These are phyloP conservation scores for Tremella fuciformis DNA, from an alignment of 768 basidiomycete genomes.

Conservation along the genomic window DNA sequence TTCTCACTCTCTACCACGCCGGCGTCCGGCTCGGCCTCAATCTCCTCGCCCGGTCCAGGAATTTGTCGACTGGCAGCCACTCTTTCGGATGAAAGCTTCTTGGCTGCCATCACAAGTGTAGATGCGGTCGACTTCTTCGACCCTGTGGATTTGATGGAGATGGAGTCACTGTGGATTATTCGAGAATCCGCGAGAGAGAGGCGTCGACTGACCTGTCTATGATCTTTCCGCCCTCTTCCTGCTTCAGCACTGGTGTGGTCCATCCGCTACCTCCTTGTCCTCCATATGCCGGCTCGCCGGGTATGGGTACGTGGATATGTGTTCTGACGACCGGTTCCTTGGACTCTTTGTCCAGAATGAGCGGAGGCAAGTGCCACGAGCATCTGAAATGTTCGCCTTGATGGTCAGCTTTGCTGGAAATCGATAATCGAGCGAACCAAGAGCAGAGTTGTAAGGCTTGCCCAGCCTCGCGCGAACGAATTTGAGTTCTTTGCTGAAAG, in stretches of 20 bases:
- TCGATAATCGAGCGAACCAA: slow-evolving; percentile 26
- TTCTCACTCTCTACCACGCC: slow-evolving; percentile 53
- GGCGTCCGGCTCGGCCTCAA: slow-evolving; percentile 51
- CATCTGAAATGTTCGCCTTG: slow-evolving; percentile 54
- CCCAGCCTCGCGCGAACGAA: slow-evolving; percentile 86
- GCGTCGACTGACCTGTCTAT: slow-evolving; percentile 32
- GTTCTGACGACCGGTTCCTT: slow-evolving; percentile 48
- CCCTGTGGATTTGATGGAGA: slow-evolving; percentile 30
- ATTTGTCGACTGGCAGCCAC: slow-evolving; percentile 19
- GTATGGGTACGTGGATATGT: slow-evolving; percentile 49
- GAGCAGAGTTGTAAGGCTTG: slow-evolving; percentile 64
- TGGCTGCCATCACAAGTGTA: neutral
- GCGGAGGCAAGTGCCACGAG: slow-evolving; percentile 51
- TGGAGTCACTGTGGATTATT: neutral
- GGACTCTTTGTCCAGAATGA: slow-evolving; percentile 46
- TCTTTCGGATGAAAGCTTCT: slow-evolving; percentile 6
- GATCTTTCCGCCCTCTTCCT: slow-evolving; percentile 35
- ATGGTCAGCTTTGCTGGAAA: neutral
- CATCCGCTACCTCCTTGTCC: slow-evolving; percentile 44
- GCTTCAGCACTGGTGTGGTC: slow-evolving; percentile 42
- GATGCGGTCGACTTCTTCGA: slow-evolving; percentile 20
- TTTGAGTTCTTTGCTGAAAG: slow-evolving; percentile 91
- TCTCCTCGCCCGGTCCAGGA: slow-evolving; percentile 48
- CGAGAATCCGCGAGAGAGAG: neutral
- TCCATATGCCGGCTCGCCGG: slow-evolving; percentile 46